A percentile compares a stretch with the other conserved stretches of the same genome.
phyloP scores from a whole-genome alignment of 768 basidiomycete genomes.

The Pleurotus eryngii region DNA sequence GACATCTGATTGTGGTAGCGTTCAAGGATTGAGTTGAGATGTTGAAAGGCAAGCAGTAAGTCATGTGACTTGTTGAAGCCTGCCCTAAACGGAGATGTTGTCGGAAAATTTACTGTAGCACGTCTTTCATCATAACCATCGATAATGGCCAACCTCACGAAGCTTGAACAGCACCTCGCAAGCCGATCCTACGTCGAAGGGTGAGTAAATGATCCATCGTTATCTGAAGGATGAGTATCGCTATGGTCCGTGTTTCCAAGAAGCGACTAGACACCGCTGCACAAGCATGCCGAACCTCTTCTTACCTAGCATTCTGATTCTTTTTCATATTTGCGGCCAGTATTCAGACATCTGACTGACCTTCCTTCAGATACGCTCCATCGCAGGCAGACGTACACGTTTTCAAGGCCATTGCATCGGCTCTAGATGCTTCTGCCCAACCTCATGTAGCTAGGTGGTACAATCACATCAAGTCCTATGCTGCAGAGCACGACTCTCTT shows the following conservation, averaged over 20 bases:
- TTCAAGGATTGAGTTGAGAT: background rate
- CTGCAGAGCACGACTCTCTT: slow-evolving; percentile 71
- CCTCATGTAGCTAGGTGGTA: slow-evolving; percentile 90
- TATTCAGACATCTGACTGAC: slow-evolving; percentile 7
- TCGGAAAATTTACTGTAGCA: slow-evolving; percentile 10
- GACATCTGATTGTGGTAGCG: background rate
- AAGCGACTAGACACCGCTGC: slow-evolving; percentile 90
- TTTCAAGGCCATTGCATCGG: slow-evolving; percentile 73
- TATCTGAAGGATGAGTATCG: slow-evolving; percentile 58
- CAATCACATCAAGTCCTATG: slow-evolving; percentile 88
- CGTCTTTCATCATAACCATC: slow-evolving; percentile 24
- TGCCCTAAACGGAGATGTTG: slow-evolving; percentile 22
- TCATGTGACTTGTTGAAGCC: slow-evolving; percentile 9
- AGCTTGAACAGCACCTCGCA: slow-evolving; percentile 85
- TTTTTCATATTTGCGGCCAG: slow-evolving; percentile 2
- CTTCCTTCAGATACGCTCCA: slow-evolving; percentile 67
- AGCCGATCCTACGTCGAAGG: slow-evolving; percentile 89
- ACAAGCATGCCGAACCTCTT: slow-evolving; percentile 65
- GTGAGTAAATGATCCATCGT: slow-evolving; percentile 43
- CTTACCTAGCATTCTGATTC: slow-evolving; percentile 72
- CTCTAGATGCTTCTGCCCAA: slow-evolving; percentile 59
- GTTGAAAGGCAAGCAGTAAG: background rate
- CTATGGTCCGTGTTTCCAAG: slow-evolving; percentile 99
- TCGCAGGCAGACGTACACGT: slow-evolving; percentile 94
- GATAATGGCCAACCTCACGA: slow-evolving; percentile 60